Base-by-base conservation (phyloP, 352 stramenopile species). In the Phytopythium delawarense region DNA sequence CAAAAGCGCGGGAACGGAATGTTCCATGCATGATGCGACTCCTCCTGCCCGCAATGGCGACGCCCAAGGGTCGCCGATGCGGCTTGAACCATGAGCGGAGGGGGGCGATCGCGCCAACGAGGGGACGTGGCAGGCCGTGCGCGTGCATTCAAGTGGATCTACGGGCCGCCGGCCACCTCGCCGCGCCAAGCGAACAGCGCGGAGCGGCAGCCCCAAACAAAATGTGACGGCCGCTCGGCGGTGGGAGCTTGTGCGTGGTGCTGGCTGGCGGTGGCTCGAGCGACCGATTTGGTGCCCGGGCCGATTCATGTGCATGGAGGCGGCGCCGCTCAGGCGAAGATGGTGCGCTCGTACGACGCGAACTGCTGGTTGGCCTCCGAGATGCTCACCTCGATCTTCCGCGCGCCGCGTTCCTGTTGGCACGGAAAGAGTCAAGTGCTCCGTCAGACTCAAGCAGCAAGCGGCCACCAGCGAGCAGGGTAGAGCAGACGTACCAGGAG, bases 351-450 rank as follows among this genome's bases (percentile, higher is more conserved):
- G 65, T 92, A 92, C 25, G 83, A 84, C 12, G 87, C 87, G 59
- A 94, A 87, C 64, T 99, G 96, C 63, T 96, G 88, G 32, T 87
- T 75, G 37, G 92, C 91, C 68, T 99, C 96, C 23, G 91, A 94
- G 63, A 98, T 97, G 69, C 86, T 96, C 32, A 98, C 87, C 76
- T 99, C 93, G 65, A 99, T 84, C 70, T 94, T 96, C 25, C 75
- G 77, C 37, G 86, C 87, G 20, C 86, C 83, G 18, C 87, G 87
- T n/a, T 88, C 79, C 78, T 89, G 59, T 35, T 51, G 6, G 2
- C 23, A 35, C 2, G 16, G 18, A 15, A 13, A 46, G 5, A 4
- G n/a, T 1, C 35, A 21, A 46, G 4, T 18, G 5, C 4, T 46
- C 40, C 18, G 42, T 49, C 42, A 49, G 20, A 21, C 20, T 7